Evolutionary conservation across 352 stramenopile genomes (phyloP).

Genomic region (Globisporangium heterothallicum): DNA sequence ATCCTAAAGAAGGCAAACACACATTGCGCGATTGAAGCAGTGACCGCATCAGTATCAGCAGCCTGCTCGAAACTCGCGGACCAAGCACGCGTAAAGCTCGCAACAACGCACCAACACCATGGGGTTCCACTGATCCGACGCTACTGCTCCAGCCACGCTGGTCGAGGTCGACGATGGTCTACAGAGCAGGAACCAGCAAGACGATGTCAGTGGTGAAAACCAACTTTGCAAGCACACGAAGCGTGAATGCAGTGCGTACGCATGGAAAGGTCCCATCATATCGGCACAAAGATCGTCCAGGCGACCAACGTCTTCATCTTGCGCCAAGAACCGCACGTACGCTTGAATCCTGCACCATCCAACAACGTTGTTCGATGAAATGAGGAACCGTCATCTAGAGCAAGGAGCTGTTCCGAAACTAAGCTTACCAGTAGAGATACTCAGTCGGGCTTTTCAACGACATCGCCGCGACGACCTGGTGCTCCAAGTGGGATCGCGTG

Average conservation of each 20-base stretch:
- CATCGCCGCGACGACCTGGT: conserved; percentile 62
- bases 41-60: too few species aligned
- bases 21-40: too few species aligned
- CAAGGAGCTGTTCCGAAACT: conserved; percentile 2
- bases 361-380: too few species aligned
- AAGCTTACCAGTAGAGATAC: conserved; percentile 78
- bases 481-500: conserved; percentile 78
- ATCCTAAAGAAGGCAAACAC: conserved; percentile 24
- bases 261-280: conserved; percentile 72
- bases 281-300: conserved; percentile 76
- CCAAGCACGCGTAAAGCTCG: conserved; percentile 8
- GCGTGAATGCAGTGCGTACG: conserved; percentile 18
- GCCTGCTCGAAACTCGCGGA: neutral
- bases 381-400: too few species aligned
- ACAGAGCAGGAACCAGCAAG: neutral
- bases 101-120: conserved; percentile 38
- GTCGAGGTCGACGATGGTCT: conserved; percentile 1
- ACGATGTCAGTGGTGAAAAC: neutral
- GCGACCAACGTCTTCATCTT: conserved; percentile 71
- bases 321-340: conserved; percentile 75
- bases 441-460: conserved; percentile 64
- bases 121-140: conserved; percentile 26
- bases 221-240: neutral
- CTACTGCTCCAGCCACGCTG: neutral
- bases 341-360: conserved; percentile 52